Conservation (phyloP, 305 asterid species). For the Fraxinus floribunda region DNA sequence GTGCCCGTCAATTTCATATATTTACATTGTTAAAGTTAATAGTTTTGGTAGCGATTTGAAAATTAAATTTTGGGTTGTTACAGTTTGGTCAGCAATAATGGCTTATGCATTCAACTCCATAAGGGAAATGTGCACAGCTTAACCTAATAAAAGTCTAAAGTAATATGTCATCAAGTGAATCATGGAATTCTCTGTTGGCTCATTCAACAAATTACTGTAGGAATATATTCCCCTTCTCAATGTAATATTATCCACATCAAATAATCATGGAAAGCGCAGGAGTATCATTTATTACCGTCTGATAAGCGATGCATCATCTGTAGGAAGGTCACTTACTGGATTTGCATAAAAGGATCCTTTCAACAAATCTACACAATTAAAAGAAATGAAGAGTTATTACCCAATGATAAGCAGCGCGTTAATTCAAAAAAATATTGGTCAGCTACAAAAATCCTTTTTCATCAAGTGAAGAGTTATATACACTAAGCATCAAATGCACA, state of each 20-base stretch:
- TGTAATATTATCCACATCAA: too few relatives aligned
- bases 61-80: too few relatives aligned
- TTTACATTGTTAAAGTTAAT: too few relatives aligned
- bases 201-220: too few relatives aligned
- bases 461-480: neutral
- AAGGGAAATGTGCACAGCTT: conserved; percentile 11
- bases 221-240: neutral
- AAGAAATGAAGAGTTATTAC: neutral
- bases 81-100: neutral
- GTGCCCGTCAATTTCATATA: too few relatives aligned
- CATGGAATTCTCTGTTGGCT: neutral
- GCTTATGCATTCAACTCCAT: conserved; percentile 7
- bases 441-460: neutral
- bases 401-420: neutral
- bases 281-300: conserved; percentile 45
- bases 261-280: conserved; percentile 1
- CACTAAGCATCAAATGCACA: neutral
- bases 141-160: neutral
- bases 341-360: conserved; percentile 94
- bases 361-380: conserved; percentile 54
- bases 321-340: conserved; percentile 73
- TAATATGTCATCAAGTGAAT: neutral
- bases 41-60: too few relatives aligned
- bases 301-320: conserved; percentile 56
- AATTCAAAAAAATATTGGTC: neutral